phyloP scores from a whole-genome alignment of 2,329 filamentous ascomycete species.

The Cladosporium sp. region DNA sequence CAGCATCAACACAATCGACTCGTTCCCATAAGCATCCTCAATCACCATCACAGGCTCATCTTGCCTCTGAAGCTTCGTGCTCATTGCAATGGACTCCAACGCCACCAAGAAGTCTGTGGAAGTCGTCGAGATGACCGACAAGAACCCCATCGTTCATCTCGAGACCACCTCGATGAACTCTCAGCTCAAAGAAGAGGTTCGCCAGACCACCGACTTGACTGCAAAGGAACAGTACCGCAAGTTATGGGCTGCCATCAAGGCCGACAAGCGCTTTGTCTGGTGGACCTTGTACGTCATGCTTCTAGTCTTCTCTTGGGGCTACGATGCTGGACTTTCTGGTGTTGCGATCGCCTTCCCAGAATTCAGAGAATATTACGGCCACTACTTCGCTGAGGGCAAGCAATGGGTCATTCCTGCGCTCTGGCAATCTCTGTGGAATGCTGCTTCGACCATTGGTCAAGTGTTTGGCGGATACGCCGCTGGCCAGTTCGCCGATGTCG shows the following conservation, averaged over 20 bases:
- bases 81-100: slow-evolving; percentile 14
- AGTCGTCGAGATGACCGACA: slow-evolving; percentile 15
- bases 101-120: slow-evolving; percentile 9
- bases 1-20: neutral
- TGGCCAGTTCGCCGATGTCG: slow-evolving; percentile 24
- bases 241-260: slow-evolving; percentile 25
- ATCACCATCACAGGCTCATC: neutral
- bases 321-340: slow-evolving; percentile 35
- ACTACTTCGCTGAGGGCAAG: slow-evolving; percentile 29
- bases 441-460: slow-evolving; percentile 34
- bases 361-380: slow-evolving; percentile 33
- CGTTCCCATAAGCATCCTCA: neutral
- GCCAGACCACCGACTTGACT: slow-evolving; percentile 17
- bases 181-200: slow-evolving; percentile 15
- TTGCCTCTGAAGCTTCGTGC: slow-evolving; percentile 9
- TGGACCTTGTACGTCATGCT: slow-evolving; percentile 24
- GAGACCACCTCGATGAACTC: slow-evolving; percentile 9
- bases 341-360: slow-evolving; percentile 35
- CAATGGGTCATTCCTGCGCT: slow-evolving; percentile 33
- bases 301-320: slow-evolving; percentile 35
- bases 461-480: slow-evolving; percentile 24
- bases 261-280: slow-evolving; percentile 22
- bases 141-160: slow-evolving; percentile 15
- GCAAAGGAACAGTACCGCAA: slow-evolving; percentile 24
- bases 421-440: slow-evolving; percentile 38